Conservation (phyloP, 768 basidiomycete genomes). For the Leccinum disarticulatum region DNA sequence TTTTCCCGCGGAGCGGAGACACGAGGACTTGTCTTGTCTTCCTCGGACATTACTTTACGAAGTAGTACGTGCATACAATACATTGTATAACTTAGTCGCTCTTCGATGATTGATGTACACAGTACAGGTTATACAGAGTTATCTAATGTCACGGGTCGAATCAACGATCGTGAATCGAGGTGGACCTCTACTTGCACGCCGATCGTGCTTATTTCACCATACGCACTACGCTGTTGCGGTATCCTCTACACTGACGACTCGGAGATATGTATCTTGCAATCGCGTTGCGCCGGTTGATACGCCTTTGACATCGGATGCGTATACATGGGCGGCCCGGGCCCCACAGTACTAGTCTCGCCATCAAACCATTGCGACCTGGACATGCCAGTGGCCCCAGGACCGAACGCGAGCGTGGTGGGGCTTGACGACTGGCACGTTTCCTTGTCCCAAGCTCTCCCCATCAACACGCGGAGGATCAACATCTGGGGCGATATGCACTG, state of each 20-base stretch:
- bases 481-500: conserved; percentile 31
- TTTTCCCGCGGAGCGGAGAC: not conserved
- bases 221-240: too few species aligned
- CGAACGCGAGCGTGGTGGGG: conserved; percentile 15
- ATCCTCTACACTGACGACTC: not conserved
- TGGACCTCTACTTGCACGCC: not conserved
- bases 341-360: not conserved
- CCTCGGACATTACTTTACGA: not conserved
- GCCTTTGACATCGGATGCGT: conserved; percentile 1
- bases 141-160: not conserved
- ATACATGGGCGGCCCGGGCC: not conserved
- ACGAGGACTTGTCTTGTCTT: not conserved
- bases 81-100: not conserved
- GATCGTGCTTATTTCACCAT: not conserved
- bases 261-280: not conserved
- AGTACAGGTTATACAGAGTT: not conserved
- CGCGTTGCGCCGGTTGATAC: not conserved
- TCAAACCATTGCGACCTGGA: not conserved
- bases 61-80: not conserved
- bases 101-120: not conserved
- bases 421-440: not conserved
- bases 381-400: not conserved
- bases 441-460: conserved; percentile 12
- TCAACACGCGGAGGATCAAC: conserved; percentile 26
- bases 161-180: not conserved